Conservation (phyloP, 2,329 filamentous ascomycete genomes). For the Pyricularia sp. region DNA sequence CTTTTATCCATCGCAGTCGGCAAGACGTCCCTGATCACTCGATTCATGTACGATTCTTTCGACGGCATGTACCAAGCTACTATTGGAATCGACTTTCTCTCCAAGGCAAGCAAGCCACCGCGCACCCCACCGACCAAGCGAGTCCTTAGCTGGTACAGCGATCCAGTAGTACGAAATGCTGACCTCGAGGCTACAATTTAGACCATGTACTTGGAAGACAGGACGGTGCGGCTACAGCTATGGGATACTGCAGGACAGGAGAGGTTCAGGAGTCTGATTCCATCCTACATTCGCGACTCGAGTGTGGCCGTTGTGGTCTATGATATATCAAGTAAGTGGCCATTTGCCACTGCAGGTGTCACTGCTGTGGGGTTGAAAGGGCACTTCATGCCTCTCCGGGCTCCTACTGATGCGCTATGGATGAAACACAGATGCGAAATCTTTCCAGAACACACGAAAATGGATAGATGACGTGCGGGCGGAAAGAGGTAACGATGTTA, state of each 20-base stretch:
- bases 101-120: constrained; percentile 56
- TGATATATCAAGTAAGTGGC: constrained; percentile 72
- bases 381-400: not conserved
- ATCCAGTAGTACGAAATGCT: not conserved
- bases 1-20: constrained; percentile 57
- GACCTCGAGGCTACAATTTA: constrained; percentile 20
- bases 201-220: constrained; percentile 99
- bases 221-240: constrained; percentile 91
- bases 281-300: constrained; percentile 96
- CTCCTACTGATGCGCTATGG: not conserved
- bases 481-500: constrained; percentile 95
- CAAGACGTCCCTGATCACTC: constrained; percentile 96
- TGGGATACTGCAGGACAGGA: constrained; percentile 99
- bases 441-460: constrained; percentile 97
- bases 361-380: not conserved
- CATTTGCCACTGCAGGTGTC: not conserved
- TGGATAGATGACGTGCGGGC: constrained; percentile 98
- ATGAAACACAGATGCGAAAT: constrained; percentile 64
- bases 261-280: constrained; percentile 91
- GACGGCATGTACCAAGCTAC: constrained; percentile 99
- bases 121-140: not conserved
- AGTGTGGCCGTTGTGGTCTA: constrained; percentile 98
- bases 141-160: not conserved
- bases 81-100: constrained; percentile 98
- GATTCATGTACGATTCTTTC: constrained; percentile 99